These are phyloP conservation scores for Hypsizygus marmoreus DNA, from an alignment of 768 basidiomycete species.

Conservation along the genomic window DNA sequence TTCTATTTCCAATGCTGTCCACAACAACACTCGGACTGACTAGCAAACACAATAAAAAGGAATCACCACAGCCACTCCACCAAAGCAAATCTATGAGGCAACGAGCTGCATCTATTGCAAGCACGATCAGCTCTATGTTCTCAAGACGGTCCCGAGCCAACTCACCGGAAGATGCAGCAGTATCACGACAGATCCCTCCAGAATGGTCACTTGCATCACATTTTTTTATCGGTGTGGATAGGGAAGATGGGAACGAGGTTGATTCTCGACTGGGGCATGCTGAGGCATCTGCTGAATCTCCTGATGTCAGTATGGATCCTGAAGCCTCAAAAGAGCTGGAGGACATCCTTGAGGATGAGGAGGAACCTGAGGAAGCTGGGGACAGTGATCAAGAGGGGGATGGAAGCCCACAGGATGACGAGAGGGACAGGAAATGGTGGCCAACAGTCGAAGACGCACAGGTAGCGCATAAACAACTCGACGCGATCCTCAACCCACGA, in stretches of 20 bases:
- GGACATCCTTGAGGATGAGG: background rate
- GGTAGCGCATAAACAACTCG: slow-evolving; percentile 1
- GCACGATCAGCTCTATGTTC: background rate
- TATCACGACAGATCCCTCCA: background rate
- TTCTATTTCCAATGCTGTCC: background rate
- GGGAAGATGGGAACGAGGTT: no score
- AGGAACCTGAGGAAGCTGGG: background rate
- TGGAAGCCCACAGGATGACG: slow-evolving; percentile 5
- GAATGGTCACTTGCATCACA: background rate
- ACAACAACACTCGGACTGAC: background rate
- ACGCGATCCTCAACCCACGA: slow-evolving; percentile 2
- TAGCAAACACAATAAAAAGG: background rate
- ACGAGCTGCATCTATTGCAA: background rate
- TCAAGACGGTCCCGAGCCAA: background rate
- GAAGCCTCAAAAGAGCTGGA: no score
- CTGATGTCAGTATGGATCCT: no score
- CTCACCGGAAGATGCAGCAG: background rate
- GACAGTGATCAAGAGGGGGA: slow-evolving; percentile 4
- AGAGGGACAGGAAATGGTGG: slow-evolving; percentile 1
- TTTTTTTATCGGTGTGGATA: background rate
- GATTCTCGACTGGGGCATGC: no score
- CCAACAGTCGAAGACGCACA: slow-evolving; percentile 6
- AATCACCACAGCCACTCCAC: background rate
- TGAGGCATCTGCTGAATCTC: no score
- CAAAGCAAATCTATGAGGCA: background rate